Evolutionary conservation across 768 basidiomycete species (phyloP).

Genomic region (Pleurotus tuoliensis): DNA sequence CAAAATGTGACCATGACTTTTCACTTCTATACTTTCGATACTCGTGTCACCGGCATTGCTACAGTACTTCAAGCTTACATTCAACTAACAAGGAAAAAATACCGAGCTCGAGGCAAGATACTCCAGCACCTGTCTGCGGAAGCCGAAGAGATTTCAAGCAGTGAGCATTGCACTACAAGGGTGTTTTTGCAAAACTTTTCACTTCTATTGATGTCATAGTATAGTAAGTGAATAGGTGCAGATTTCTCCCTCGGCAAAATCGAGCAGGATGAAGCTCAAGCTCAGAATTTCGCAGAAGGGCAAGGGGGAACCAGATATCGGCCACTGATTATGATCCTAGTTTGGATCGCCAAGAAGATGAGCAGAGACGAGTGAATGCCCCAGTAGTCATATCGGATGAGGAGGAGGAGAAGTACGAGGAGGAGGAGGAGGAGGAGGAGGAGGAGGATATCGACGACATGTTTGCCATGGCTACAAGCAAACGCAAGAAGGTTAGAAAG

Average conservation of each 20-base stretch:
- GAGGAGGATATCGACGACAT: conserved; percentile 94
- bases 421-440: conserved; percentile 67
- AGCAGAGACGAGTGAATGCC: conserved; percentile 59
- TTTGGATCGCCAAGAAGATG: conserved; percentile 80
- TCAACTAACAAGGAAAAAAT: too few species aligned
- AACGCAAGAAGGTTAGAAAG: conserved; percentile 52
- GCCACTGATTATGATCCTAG: conserved; percentile 89
- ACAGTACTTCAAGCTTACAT: too few species aligned
- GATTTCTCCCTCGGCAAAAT: conserved; percentile 71
- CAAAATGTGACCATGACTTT: too few species aligned
- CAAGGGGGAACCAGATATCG: conserved; percentile 65
- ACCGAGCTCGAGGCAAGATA: too few species aligned
- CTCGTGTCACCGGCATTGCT: too few species aligned
- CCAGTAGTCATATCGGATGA: conserved; percentile 36
- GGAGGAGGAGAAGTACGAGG: conserved; percentile 48
- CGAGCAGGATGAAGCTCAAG: conserved; percentile 45
- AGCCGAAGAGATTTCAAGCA: too few species aligned
- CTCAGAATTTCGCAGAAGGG: conserved; percentile 38
- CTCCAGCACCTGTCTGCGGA: too few species aligned
- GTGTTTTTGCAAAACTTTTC: too few species aligned
- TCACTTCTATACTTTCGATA: too few species aligned
- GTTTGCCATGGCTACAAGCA: conserved; percentile 66
- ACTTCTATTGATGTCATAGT: too few species aligned
- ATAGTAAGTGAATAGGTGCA: too few species aligned
- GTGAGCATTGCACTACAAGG: too few species aligned